A percentile compares a stretch with the other conserved stretches of the same genome.
These are phyloP conservation scores for Coemansia sp. DNA, from an alignment of 371 early-diverging fungal genomes.

Conservation along the genomic window DNA sequence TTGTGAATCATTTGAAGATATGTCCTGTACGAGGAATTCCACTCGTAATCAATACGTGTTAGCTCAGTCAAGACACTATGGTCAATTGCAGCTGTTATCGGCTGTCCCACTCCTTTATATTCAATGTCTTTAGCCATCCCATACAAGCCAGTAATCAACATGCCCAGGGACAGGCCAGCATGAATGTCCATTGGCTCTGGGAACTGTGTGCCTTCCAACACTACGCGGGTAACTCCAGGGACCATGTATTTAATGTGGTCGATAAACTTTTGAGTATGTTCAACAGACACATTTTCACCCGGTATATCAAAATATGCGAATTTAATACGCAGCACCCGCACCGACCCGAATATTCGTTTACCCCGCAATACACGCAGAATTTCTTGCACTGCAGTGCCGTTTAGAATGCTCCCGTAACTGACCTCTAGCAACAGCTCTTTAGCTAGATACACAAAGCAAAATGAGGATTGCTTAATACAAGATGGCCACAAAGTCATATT, in stretches of 20 bases:
- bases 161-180: not conserved
- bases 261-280: not conserved
- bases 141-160: not conserved
- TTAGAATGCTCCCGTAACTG: not conserved
- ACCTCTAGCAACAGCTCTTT: not conserved
- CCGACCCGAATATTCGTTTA: not conserved
- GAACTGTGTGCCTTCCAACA: not conserved
- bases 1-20: too few relatives aligned
- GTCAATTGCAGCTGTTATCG: not conserved
- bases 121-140: not conserved
- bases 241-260: not conserved
- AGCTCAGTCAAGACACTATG: not conserved
- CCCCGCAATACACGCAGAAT: too few relatives aligned
- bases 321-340: not conserved
- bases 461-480: not conserved
- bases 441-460: not conserved
- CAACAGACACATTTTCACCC: not conserved
- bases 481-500: not conserved
- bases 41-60: conserved; percentile 1
- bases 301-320: not conserved
- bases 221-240: not conserved
- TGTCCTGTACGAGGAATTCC: too few relatives aligned
- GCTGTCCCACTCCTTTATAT: not conserved
- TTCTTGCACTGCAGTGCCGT: not conserved
- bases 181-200: not conserved